phyloP scores from a whole-genome alignment of 2,329 filamentous ascomycete species.

The Aspergillus sp. region DNA sequence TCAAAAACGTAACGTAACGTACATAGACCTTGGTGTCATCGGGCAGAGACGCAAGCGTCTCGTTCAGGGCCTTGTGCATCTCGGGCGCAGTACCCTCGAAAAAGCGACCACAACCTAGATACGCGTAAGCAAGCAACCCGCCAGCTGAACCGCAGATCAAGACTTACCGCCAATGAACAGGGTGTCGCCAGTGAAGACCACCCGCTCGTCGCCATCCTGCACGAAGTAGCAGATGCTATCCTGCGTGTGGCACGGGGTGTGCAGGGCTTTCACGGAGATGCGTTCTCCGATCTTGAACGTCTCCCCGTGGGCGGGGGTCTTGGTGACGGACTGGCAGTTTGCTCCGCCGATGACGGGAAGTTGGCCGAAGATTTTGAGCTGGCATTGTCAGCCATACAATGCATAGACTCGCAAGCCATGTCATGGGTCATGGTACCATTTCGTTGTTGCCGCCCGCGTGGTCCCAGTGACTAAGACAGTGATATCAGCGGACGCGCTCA shows the following conservation, averaged over 20 bases:
- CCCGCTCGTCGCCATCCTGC: constrained; percentile 71
- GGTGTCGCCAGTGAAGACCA: constrained; percentile 94
- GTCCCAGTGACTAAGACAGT: constrained; percentile 72
- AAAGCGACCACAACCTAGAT: constrained; percentile 82
- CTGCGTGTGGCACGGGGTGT: constrained; percentile 97
- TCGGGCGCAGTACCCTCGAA: constrained; percentile 87
- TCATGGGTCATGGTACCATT: constrained; percentile 54
- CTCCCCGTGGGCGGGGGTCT: constrained; percentile 71
- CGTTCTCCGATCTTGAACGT: constrained; percentile 76
- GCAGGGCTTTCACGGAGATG: constrained; percentile 80
- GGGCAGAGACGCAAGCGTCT: constrained; percentile 74
- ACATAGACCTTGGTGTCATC: constrained; percentile 92
- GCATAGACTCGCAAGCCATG: too few relatives aligned
- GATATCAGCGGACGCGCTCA: constrained; percentile 8
- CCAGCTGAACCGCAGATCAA: constrained; percentile 4
- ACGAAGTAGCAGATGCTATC: constrained; percentile 96
- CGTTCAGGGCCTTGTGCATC: constrained; percentile 92
- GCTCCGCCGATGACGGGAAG: constrained; percentile 83
- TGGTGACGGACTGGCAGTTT: constrained; percentile 76
- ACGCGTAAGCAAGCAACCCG: too few relatives aligned
- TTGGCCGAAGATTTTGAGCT: constrained; percentile 60
- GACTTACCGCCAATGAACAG: constrained; percentile 81
- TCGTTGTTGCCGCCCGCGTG: constrained; percentile 90
- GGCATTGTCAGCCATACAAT: background rate
- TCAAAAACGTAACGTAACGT: constrained; percentile 34